Percentiles rank a stretch among this genome's conserved stretches.
These are phyloP conservation scores for Penicillium rolfsii DNA, from an alignment of 2,329 filamentous ascomycete species.

Conservation along the genomic window DNA sequence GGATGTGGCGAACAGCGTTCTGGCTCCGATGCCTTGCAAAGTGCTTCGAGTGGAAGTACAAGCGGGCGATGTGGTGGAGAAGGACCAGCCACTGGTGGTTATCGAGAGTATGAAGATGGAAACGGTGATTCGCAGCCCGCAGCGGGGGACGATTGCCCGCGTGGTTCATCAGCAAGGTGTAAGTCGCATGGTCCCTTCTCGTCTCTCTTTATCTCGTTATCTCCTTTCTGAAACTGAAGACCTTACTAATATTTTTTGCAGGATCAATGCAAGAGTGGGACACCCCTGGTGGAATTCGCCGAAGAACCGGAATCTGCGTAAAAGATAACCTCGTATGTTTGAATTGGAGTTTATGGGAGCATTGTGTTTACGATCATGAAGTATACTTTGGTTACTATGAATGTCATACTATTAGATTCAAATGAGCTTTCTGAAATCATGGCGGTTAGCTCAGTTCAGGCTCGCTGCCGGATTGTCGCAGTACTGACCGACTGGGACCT, in stretches of 20 bases:
- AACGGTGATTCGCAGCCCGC: constrained; percentile 77
- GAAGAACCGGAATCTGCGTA: constrained; percentile 15
- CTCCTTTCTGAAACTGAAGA: constrained; percentile 2
- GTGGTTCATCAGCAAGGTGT: constrained; percentile 75
- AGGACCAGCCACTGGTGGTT: constrained; percentile 85
- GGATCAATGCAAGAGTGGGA: constrained; percentile 79
- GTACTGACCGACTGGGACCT: background rate
- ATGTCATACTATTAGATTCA: background rate
- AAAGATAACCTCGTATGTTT: background rate
- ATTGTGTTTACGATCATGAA: background rate
- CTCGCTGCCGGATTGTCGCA: background rate
- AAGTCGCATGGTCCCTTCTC: constrained; percentile 43
- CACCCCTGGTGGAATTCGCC: constrained; percentile 73
- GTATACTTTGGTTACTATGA: background rate
- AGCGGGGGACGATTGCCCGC: constrained; percentile 71
- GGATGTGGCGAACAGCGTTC: constrained; percentile 77
- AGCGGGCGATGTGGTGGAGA: constrained; percentile 79
- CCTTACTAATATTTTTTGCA: constrained; percentile 43
- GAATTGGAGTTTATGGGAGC: background rate
- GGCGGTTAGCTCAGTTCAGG: background rate
- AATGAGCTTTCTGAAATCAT: background rate
- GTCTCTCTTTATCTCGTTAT: constrained; percentile 4
- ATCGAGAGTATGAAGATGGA: constrained; percentile 94
- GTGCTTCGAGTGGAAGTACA: constrained; percentile 85
- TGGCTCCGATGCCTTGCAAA: constrained; percentile 97